phyloP scores from a whole-genome alignment of 2,329 filamentous ascomycete genomes.

The Dothiorella sarmentorum region DNA sequence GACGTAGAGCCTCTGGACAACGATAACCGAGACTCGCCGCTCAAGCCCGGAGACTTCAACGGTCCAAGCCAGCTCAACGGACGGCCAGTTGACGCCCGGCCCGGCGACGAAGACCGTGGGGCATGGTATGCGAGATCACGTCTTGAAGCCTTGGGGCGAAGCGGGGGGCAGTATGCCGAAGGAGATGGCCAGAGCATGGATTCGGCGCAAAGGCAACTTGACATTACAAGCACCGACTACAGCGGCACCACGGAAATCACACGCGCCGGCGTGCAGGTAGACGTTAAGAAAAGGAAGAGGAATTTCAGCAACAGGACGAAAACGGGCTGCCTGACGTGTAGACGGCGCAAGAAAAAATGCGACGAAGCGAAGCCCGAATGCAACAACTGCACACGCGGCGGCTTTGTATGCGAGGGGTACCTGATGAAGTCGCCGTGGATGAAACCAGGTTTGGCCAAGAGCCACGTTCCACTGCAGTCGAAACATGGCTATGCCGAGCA shows the following conservation, averaged over 20 bases:
- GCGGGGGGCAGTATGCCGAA: constrained; percentile 25
- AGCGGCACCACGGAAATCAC: constrained; percentile 36
- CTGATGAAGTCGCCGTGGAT: constrained; percentile 74
- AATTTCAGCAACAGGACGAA: constrained; percentile 72
- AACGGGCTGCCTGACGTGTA: constrained; percentile 90
- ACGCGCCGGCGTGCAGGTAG: constrained; percentile 44
- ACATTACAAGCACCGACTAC: constrained; percentile 17
- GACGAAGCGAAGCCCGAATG: constrained; percentile 92
- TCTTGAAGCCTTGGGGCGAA: too few species aligned
- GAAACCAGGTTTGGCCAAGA: constrained; percentile 68
- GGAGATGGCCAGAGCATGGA: constrained; percentile 28
- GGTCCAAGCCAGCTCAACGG: constrained; percentile 24
- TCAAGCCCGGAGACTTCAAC: constrained; percentile 24
- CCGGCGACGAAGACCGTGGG: background rate
- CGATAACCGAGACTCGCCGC: constrained; percentile 14
- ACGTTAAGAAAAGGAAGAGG: constrained; percentile 40
- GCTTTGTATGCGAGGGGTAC: constrained; percentile 90
- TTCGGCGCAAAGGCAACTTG: background rate
- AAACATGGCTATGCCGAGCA: constrained; percentile 57
- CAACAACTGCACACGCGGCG: constrained; percentile 85
- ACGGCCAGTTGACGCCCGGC: background rate
- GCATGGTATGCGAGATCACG: constrained; percentile 24
- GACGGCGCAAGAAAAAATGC: constrained; percentile 94
- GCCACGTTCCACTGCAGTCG: constrained; percentile 71
- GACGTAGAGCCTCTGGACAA: constrained; percentile 6